phyloP scores from a whole-genome alignment of 228 moss, liverwort and hornwort species.

The Sphagnum fallax region DNA sequence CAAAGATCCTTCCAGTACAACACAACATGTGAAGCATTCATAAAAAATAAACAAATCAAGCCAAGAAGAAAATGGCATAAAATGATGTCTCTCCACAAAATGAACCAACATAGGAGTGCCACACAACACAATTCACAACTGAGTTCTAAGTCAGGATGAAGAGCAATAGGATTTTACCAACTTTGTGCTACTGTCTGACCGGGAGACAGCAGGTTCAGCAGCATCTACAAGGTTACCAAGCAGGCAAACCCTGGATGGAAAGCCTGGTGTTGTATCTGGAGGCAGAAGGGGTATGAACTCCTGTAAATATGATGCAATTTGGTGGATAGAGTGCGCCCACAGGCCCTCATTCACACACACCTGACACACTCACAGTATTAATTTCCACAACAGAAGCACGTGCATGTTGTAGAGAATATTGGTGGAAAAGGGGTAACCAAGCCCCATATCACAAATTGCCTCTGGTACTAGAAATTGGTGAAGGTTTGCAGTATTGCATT shows the following conservation, averaged over 20 bases:
- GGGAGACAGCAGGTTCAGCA: conserved; percentile 58
- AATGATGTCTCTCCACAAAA: no score
- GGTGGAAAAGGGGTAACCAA: not conserved
- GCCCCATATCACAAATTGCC: no score
- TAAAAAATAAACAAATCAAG: not conserved
- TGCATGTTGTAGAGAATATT: not conserved
- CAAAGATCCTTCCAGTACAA: no score
- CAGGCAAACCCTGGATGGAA: conserved; percentile 79
- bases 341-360: conserved; percentile 78
- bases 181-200: conserved; percentile 52
- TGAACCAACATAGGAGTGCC: no score
- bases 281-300: conserved; percentile 60
- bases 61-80: no score
- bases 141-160: not conserved
- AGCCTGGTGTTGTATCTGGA: conserved; percentile 50
- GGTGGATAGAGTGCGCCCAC: conserved; percentile 79
- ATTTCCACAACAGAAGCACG: not conserved
- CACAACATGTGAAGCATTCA: no score
- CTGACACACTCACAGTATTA: conserved; percentile 24
- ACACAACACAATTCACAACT: no score
- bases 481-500: not conserved
- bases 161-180: conserved; percentile 36
- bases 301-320: conserved; percentile 57
- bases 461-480: not conserved
- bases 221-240: conserved; percentile 91